Percentiles rank a stretch among this genome's conserved stretches.
phyloP scores from a whole-genome alignment of 148 eudicot genomes.

The Arbutus unedo region DNA sequence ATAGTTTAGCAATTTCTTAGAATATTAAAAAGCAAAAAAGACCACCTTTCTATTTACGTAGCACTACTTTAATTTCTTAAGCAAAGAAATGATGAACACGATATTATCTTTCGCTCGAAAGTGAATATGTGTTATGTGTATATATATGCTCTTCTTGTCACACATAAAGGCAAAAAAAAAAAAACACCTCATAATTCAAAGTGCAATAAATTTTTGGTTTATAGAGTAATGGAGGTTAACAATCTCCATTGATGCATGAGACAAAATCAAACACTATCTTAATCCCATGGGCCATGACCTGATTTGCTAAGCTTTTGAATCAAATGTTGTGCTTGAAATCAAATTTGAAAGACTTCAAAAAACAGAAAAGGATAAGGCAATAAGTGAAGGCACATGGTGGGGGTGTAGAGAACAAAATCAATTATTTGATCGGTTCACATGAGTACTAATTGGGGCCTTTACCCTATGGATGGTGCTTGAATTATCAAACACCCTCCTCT shows the following conservation, averaged over 20 bases:
- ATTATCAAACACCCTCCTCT: neutral
- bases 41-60: too few species aligned
- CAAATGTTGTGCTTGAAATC: neutral
- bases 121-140: too few species aligned
- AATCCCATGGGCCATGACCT: neutral
- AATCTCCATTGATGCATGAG: neutral
- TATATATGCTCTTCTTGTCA: too few species aligned
- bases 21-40: too few species aligned
- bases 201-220: too few species aligned
- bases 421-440: neutral
- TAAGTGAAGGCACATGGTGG: conserved; percentile 5
- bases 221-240: too few species aligned
- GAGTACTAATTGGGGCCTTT: neutral
- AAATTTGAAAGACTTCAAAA: neutral
- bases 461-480: neutral
- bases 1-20: too few species aligned
- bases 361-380: neutral
- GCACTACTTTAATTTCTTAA: too few species aligned
- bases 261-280: neutral
- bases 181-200: too few species aligned
- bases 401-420: neutral
- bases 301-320: neutral
- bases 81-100: too few species aligned
- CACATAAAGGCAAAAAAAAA: too few species aligned
- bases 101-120: too few species aligned